phyloP scores from a whole-genome alignment of 2,329 filamentous ascomycete species.

The Xenosphaeropsis pyriputrescens region DNA sequence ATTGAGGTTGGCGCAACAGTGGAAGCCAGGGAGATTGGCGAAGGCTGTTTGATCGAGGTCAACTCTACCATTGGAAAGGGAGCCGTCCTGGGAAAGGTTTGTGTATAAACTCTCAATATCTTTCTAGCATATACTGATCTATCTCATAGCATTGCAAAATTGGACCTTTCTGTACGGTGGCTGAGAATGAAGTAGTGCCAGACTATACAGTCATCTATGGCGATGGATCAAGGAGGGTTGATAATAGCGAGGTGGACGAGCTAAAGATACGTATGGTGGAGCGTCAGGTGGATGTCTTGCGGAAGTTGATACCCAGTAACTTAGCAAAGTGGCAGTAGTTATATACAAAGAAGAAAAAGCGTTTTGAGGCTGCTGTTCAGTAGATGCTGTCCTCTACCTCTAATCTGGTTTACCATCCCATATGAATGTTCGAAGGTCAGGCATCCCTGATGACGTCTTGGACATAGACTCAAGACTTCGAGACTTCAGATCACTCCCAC shows the following conservation, averaged over 20 bases:
- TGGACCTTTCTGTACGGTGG: slow-evolving; percentile 45
- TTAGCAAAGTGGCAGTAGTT: slow-evolving; percentile 17
- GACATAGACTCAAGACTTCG: too few species aligned
- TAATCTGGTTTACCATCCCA: too few species aligned
- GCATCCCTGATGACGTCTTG: too few species aligned
- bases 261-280: slow-evolving; percentile 48
- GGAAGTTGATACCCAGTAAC: slow-evolving; percentile 52
- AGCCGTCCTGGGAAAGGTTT: slow-evolving; percentile 49
- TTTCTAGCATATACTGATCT: background rate
- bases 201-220: slow-evolving; percentile 60
- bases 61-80: slow-evolving; percentile 45
- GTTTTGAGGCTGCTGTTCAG: too few species aligned
- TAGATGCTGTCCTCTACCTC: too few species aligned
- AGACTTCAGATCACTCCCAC: too few species aligned
- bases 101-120: slow-evolving; percentile 7
- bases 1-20: slow-evolving; percentile 44
- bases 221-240: slow-evolving; percentile 39
- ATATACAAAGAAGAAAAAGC: background rate
- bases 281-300: slow-evolving; percentile 53
- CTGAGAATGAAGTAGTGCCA: slow-evolving; percentile 39
- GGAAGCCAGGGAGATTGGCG: slow-evolving; percentile 33
- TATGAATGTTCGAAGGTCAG: too few species aligned
- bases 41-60: slow-evolving; percentile 45
- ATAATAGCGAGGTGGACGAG: slow-evolving; percentile 45
- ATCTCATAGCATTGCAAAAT: slow-evolving; percentile 52